Evolutionary conservation across 78 protist genomes (phyloP).

Genomic region (Acrasis kona): DNA sequence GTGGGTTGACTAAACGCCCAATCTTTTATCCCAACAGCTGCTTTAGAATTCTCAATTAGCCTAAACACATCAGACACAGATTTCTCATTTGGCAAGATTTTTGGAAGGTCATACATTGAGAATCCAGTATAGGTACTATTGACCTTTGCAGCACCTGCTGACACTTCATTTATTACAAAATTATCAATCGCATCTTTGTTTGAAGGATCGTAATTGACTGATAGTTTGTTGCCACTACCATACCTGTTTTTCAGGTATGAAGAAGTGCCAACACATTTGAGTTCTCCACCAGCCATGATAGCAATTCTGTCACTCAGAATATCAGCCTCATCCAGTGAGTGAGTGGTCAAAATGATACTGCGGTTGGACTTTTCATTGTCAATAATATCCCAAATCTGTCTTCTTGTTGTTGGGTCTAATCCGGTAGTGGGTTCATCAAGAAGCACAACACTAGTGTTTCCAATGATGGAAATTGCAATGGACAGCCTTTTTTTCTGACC

Average conservation of each 20-base stretch:
- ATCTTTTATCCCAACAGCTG: too few species aligned
- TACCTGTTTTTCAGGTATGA: conserved; percentile 5
- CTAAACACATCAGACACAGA: too few species aligned
- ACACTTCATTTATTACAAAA: too few species aligned
- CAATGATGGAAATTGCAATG: conserved; percentile 64
- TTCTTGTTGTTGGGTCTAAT: conserved; percentile 4
- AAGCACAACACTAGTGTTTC: conserved; percentile 6
- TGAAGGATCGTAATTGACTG: too few species aligned
- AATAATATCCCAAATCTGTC: conserved; percentile 27
- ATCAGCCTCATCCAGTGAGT: conserved; percentile 42
- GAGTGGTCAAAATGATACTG: conserved; percentile 23
- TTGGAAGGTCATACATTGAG: too few species aligned
- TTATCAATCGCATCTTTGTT: too few species aligned
- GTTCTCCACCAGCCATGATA: conserved; percentile 11
- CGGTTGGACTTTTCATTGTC: neutral
- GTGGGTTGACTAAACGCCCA: too few species aligned
- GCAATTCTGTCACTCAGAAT: conserved; percentile 15
- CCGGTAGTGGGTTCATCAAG: conserved; percentile 55
- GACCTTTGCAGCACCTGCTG: too few species aligned
- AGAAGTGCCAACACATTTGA: neutral
- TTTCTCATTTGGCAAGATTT: too few species aligned
- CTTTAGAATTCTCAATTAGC: too few species aligned
- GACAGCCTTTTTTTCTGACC: conserved; percentile 69
- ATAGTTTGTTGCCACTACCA: conserved; percentile 31
- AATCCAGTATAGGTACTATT: too few species aligned